Conservation (phyloP, 441 rosid species). For the Pelargonium cotyledonis region DNA sequence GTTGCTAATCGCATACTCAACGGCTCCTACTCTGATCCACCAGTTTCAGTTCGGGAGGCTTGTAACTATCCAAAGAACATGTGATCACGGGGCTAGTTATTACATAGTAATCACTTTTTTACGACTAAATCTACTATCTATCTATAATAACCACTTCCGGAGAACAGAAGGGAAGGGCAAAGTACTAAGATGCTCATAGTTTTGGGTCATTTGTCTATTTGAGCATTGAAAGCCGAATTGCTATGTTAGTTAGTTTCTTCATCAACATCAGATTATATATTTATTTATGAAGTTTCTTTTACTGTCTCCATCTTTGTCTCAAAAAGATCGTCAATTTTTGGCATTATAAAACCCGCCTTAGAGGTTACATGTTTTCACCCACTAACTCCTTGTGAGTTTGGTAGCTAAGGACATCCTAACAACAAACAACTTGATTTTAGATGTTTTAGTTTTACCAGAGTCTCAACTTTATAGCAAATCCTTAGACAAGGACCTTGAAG, state of each 20-base stretch:
- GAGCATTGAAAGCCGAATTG: background rate
- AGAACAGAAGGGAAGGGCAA: background rate
- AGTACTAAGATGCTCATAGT: slow-evolving; percentile 2
- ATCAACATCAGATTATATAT: too few relatives aligned
- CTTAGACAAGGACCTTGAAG: too few relatives aligned
- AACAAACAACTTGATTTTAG: background rate
- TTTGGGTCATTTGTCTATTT: slow-evolving; percentile 14
- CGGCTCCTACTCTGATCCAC: slow-evolving; percentile 50
- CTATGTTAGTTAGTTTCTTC: background rate
- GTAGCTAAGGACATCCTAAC: background rate
- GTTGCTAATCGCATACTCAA: slow-evolving; percentile 40
- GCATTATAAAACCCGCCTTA: background rate
- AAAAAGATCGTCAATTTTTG: background rate
- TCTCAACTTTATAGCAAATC: background rate
- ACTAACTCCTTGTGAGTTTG: background rate
- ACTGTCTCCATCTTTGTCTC: background rate
- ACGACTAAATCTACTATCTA: background rate
- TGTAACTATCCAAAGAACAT: slow-evolving; percentile 25
- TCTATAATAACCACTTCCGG: slow-evolving; percentile 7
- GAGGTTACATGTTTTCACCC: background rate
- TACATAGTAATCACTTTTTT: slow-evolving; percentile 1
- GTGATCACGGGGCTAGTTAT: background rate
- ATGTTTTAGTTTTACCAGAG: background rate
- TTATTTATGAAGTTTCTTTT: background rate
- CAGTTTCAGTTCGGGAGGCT: slow-evolving; percentile 30